These are phyloP conservation scores for Erodium moschatum DNA, from an alignment of 441 rosid species.

Conservation along the genomic window DNA sequence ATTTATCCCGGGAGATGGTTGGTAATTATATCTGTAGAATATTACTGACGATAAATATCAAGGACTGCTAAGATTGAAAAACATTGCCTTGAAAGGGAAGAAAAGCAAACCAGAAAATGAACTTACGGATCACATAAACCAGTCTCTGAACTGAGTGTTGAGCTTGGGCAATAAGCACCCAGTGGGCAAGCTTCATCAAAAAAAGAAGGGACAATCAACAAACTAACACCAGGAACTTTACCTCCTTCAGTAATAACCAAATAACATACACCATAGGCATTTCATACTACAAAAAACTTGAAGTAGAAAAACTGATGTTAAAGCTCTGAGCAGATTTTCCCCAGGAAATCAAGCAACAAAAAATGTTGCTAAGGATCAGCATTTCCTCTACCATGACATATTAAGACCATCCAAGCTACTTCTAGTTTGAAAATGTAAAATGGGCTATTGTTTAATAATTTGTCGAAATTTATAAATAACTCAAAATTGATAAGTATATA, in stretches of 20 bases:
- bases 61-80: not conserved
- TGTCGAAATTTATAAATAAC: not conserved
- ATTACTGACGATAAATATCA: not conserved
- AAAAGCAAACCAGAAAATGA: conserved; percentile 13
- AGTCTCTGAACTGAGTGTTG: conserved; percentile 44
- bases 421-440: not conserved
- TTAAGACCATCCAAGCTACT: conserved; percentile 2
- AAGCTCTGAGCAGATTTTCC: conserved; percentile 8
- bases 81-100: conserved; percentile 5
- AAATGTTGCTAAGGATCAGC: not conserved
- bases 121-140: conserved; percentile 67
- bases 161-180: conserved; percentile 61
- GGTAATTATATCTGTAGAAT: conserved; percentile 66
- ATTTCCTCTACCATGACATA: not conserved
- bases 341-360: conserved; percentile 7
- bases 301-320: conserved; percentile 4
- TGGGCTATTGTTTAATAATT: not conserved
- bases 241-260: conserved; percentile 1
- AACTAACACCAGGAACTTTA: not conserved
- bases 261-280: not conserved
- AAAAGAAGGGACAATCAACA: not conserved
- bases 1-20: conserved; percentile 49
- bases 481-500: not conserved
- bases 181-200: conserved; percentile 44
- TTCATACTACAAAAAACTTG: not conserved